A percentile compares a stretch with the other conserved stretches of the same genome.
Evolutionary conservation across 371 early-diverging fungal species (phyloP).

Genomic region (Dinochytrium kinnereticum): DNA sequence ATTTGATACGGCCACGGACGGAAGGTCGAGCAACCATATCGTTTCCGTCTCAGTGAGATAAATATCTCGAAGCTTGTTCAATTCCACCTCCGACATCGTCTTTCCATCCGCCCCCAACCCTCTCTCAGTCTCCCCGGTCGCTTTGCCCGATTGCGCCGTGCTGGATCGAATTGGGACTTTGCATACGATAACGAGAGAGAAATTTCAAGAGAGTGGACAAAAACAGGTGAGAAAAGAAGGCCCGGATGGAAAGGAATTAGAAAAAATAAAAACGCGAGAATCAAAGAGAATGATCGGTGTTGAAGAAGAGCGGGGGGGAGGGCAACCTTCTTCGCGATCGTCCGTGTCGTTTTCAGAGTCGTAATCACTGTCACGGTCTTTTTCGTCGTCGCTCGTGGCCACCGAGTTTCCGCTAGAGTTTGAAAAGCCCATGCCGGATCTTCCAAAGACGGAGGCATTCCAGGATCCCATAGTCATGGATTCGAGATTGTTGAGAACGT

Average conservation of each 20-base stretch:
- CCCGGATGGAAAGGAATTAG: background rate
- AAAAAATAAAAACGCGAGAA: too few relatives aligned
- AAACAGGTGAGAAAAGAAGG: background rate
- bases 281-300: too few relatives aligned
- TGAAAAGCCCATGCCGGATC: constrained; percentile 35
- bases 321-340: constrained; percentile 29
- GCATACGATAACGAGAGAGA: too few relatives aligned
- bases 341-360: constrained; percentile 30
- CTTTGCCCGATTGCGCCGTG: background rate
- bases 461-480: constrained; percentile 45
- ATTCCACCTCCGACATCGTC: constrained; percentile 35
- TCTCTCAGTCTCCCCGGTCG: background rate
- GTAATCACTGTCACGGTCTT: constrained; percentile 36
- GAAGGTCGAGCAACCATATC: constrained; percentile 48
- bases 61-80: constrained; percentile 40
- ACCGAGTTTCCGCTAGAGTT: constrained; percentile 39
- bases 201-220: too few relatives aligned
- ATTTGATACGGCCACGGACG: constrained; percentile 45
- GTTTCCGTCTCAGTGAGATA: constrained; percentile 52
- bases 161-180: background rate
- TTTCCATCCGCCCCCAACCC: background rate
- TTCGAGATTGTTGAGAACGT: constrained; percentile 55
- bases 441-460: constrained; percentile 42
- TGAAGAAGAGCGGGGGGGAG: too few relatives aligned
- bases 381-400: constrained; percentile 35